Base-by-base conservation (phyloP, 495 filamentous ascomycete species). In the Hapsidospora chrysogenum region DNA sequence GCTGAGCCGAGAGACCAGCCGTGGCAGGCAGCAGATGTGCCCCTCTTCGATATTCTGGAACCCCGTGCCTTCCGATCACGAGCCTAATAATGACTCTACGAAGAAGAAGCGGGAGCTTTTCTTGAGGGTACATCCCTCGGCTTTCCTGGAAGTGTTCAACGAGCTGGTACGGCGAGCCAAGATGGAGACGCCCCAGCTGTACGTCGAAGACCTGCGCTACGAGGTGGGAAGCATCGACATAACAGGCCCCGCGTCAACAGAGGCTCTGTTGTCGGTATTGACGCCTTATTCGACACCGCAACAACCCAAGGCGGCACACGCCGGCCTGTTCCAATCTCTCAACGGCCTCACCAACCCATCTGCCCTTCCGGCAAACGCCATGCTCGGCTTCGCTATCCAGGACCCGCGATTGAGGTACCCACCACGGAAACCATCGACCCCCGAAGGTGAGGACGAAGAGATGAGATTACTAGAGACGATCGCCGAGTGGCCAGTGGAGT, bases 201-300 rank as follows among this genome's bases (percentile, higher is more conserved):
- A 72, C 37, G 49, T 93, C n/a, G 83, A 94, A 49, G 89, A 97
- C 48, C 52, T 97, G 10, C 72, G 89, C 2, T 96, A 84, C 47
- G 86, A 96, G 44, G 78, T 97, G 51, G 89, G 89, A 29, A 94
- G 85, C 49, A 87, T 96, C 33, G 80, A 93, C 41, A 60, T 95
- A 36, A 77, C 70, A 0, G 89, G 89, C 0, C 85, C 89, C 1
- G 80, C 68, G 2, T 80, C 84, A 5, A 85, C 80, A 2, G 85
- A 95, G 52, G 66, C 84, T 2, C 58, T 97, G 2, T 58, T 85
- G 16, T 69, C 76, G 5, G 60, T 78, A 13, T 64, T 97, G 33
- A 64, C 69, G 32, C 77, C 85, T 15, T 71, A 41, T 38, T 30
- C 37, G 10, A 36, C 41, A 20, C 41, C 39, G 10, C 38, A 41